These are phyloP conservation scores for Microthlaspi erraticum DNA, from an alignment of 345 rosid genomes.

Conservation along the genomic window DNA sequence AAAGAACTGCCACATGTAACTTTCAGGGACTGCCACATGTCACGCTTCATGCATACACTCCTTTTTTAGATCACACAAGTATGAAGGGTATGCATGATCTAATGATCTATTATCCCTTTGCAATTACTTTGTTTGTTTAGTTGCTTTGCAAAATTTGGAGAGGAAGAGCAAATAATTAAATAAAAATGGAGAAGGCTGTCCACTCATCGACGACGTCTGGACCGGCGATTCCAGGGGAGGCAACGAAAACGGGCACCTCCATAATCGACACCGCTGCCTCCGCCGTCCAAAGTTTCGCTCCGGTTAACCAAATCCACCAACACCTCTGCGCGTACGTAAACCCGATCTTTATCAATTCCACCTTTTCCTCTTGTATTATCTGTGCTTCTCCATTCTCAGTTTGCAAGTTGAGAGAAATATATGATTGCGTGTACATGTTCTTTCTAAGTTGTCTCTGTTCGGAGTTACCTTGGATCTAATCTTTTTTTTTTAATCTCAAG, in stretches of 20 bases:
- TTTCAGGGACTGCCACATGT: conserved; percentile 12
- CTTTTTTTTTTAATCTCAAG: too few species aligned
- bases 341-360: not conserved
- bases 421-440: conserved; percentile 12
- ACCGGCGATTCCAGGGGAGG: conserved; percentile 63
- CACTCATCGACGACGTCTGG: conserved; percentile 45
- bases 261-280: conserved; percentile 62
- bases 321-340: conserved; percentile 80
- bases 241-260: conserved; percentile 52
- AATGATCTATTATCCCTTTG: conserved; percentile 3
- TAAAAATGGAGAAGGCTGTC: conserved; percentile 38
- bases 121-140: conserved; percentile 17
- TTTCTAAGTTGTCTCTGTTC: conserved; percentile 1
- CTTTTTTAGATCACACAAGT: conserved; percentile 2
- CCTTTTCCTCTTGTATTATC: not conserved
- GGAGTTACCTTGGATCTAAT: not conserved
- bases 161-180: not conserved
- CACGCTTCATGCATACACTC: conserved; percentile 10
- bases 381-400: not conserved
- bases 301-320: conserved; percentile 71
- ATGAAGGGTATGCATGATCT: conserved; percentile 18
- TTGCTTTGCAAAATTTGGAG: not conserved
- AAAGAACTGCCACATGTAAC: conserved; percentile 31
- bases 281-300: conserved; percentile 64
- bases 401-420: not conserved